A percentile compares a stretch with the other conserved stretches of the same genome.
Conservation (phyloP, 179 eudicot species). For the Beta macrorhiza region DNA sequence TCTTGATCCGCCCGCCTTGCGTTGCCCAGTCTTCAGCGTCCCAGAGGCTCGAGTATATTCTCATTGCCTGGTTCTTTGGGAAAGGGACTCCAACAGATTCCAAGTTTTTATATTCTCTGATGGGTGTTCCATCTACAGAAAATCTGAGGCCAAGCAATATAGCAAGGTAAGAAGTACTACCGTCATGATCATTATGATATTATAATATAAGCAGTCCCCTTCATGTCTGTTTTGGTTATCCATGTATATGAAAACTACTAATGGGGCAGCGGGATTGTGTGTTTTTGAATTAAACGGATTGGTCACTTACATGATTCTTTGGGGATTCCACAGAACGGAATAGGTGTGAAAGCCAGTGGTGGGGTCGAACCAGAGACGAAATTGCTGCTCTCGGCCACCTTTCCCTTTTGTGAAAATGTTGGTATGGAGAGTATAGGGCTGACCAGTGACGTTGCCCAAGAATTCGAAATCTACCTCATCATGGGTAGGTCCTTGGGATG, state of each 20-base stretch:
- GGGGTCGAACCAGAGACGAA: slow-evolving; percentile 39
- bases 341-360: slow-evolving; percentile 32
- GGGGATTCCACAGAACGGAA: slow-evolving; percentile 37
- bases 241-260: not conserved
- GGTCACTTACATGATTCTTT: slow-evolving; percentile 29
- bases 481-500: slow-evolving; percentile 34
- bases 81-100: slow-evolving; percentile 29
- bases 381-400: slow-evolving; percentile 39
- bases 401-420: slow-evolving; percentile 36
- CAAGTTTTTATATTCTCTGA: slow-evolving; percentile 33
- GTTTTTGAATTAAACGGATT: not conserved
- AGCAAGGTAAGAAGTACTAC: not conserved
- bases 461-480: slow-evolving; percentile 40
- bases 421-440: slow-evolving; percentile 43
- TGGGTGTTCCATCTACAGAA: slow-evolving; percentile 31
- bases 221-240: not conserved
- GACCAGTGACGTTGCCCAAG: slow-evolving; percentile 33
- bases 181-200: not conserved
- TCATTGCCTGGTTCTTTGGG: slow-evolving; percentile 36
- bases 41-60: slow-evolving; percentile 40
- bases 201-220: too few relatives aligned
- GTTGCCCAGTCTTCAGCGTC: slow-evolving; percentile 43
- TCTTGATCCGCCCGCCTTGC: slow-evolving; percentile 39
- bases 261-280: too few relatives aligned
- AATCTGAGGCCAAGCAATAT: slow-evolving; percentile 20